Conservation (phyloP, 192 early-diverging fungal species). For the Coemansia sp. region DNA sequence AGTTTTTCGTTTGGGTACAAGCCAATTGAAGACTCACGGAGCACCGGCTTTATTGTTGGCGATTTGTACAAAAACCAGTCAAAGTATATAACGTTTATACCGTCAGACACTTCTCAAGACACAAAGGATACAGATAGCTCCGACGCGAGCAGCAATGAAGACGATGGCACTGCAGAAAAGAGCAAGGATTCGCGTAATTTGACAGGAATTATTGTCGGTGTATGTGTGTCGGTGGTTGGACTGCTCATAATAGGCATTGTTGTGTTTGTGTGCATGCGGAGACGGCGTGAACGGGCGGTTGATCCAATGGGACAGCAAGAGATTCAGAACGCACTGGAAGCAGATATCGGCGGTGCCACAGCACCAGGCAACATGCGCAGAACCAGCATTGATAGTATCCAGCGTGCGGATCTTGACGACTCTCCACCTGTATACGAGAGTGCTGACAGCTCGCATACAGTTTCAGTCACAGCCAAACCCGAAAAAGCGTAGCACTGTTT, state of each 20-base stretch:
- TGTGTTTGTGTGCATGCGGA: neutral
- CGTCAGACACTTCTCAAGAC: neutral
- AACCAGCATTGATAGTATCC: neutral
- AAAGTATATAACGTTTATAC: neutral
- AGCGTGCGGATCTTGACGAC: neutral
- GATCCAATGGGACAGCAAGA: neutral
- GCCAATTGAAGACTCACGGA: neutral
- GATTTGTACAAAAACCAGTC: neutral
- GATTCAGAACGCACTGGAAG: neutral
- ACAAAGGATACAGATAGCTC: neutral
- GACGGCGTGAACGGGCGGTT: neutral
- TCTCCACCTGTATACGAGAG: neutral
- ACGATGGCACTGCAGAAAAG: neutral
- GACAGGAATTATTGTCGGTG: neutral
- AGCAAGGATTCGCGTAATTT: neutral
- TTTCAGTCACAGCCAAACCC: no score
- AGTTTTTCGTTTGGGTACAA: neutral
- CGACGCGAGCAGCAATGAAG: neutral
- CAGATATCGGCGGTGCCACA: neutral
- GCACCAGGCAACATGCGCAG: neutral
- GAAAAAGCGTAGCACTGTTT: no score
- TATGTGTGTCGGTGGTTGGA: neutral
- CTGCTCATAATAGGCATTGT: neutral
- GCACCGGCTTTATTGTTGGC: neutral
- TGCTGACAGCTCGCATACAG: neutral